These are phyloP conservation scores for Rosa hybrid DNA, from an alignment of 331 rosid genomes.

Conservation along the genomic window DNA sequence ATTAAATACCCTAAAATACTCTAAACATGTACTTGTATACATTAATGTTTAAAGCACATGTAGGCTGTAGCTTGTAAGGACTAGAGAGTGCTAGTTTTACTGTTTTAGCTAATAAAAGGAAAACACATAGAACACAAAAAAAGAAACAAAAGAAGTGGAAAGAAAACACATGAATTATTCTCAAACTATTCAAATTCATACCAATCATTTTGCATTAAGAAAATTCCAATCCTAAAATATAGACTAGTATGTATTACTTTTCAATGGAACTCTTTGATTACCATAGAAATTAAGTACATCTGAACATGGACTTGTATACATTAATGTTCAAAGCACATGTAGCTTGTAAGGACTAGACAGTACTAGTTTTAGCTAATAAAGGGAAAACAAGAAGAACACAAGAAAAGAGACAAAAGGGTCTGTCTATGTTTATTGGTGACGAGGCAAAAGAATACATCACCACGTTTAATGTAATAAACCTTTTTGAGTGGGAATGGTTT, in stretches of 20 bases:
- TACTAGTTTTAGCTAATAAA: background rate
- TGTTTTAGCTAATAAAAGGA: background rate
- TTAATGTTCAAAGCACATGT: background rate
- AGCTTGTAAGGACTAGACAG: background rate
- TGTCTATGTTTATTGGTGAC: background rate
- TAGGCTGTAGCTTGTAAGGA: background rate
- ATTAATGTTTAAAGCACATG: background rate
- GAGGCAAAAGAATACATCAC: background rate
- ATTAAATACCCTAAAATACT: background rate
- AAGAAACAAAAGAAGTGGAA: background rate
- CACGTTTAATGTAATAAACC: background rate
- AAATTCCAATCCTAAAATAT: no score
- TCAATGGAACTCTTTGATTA: no score
- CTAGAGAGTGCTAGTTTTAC: background rate
- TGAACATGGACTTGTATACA: background rate
- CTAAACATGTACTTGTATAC: background rate
- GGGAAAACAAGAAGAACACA: background rate
- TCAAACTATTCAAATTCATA: background rate
- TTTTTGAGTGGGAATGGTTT: constrained; percentile 17
- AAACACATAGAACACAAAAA: background rate
- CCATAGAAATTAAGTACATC: background rate
- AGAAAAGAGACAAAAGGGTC: background rate
- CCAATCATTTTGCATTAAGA: no score
- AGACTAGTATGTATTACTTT: no score
- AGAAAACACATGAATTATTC: background rate